Evolutionary conservation across 192 early-diverging fungal species (phyloP).

Genomic region (Coemansia sp.): DNA sequence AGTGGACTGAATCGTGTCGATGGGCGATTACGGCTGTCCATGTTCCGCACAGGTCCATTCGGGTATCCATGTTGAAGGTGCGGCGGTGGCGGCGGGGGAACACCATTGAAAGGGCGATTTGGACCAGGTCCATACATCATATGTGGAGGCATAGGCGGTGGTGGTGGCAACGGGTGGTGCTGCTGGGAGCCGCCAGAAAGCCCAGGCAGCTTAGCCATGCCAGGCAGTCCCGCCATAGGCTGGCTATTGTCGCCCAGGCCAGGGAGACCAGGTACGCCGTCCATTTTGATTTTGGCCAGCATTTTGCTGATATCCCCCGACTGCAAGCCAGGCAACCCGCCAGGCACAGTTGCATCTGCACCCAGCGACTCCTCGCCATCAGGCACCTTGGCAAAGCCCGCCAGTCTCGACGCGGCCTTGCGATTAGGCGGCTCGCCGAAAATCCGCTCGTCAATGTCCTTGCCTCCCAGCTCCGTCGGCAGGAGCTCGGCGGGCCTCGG

Average conservation of each 20-base stretch:
- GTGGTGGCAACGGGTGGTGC: slow-evolving; percentile 8
- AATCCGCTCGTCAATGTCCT: slow-evolving; percentile 34
- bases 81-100: slow-evolving; percentile 5
- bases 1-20: slow-evolving; percentile 46
- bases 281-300: slow-evolving; percentile 47
- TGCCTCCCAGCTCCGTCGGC: slow-evolving; percentile 40
- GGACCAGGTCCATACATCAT: background rate
- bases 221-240: slow-evolving; percentile 15
- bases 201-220: slow-evolving; percentile 5
- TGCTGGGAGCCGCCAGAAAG: slow-evolving; percentile 8
- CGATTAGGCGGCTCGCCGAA: slow-evolving; percentile 28
- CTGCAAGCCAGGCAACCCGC: slow-evolving; percentile 30
- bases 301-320: slow-evolving; percentile 35
- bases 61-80: background rate
- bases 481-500: slow-evolving; percentile 78
- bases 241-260: slow-evolving; percentile 15
- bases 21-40: slow-evolving; percentile 12
- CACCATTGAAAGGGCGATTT: background rate
- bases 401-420: too few relatives aligned
- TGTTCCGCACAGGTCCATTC: slow-evolving; percentile 21
- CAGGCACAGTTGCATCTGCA: background rate
- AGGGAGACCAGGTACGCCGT: slow-evolving; percentile 17
- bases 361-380: background rate
- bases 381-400: slow-evolving; percentile 4
- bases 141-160: background rate